Base-by-base conservation (phyloP, 169 alveolate genomes). In the Neospora caninum region DNA sequence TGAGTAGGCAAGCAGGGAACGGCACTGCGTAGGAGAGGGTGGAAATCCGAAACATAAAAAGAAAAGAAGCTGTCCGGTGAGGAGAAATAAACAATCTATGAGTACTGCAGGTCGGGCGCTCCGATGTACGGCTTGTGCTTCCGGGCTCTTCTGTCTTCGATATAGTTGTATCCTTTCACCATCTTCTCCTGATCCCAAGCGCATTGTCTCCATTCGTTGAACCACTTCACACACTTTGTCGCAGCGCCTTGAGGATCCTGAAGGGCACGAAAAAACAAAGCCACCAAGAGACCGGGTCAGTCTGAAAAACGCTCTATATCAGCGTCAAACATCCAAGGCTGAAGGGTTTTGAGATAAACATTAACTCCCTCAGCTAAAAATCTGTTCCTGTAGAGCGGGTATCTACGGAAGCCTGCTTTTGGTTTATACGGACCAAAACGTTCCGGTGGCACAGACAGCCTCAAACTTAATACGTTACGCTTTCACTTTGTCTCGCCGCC, bases 171-270 rank as follows among this genome's bases (percentile, higher is more conserved):
- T 18, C 98, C 98, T 78, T 93, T 94, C 88, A 94, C 93, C 95
- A 97, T 95, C 95, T 97, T 97, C 73, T 97, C 98, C 87, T 97
- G 98, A 86, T 97, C 98, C 98, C 98, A 97, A 89, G 97, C 97
- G 94, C 98, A 97, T 94, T 97, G 98, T 94, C 96, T 93, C 97
- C 98, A 97, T 92, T 97, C 98, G 80, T 97, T 96, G 92, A 96
- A 97, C 98, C 98, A 97, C 86, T 97, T 97, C 34, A 97, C 98
- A 88, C 98, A 97, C 95, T 97, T 97, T 45, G 96, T 97, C 70
- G 97, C 95, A 70, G 98, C 98, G 16, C 94, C 91, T 43, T 94
- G 96, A 9, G 98, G 97, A 91, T 97, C 97, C 97, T 94, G 93
- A 67, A 64, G 54, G 49, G 58, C 58, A 49, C 22, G 13, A 49